phyloP scores from a whole-genome alignment of 2,329 filamentous ascomycete species.

The Sporothrix curviconia region DNA sequence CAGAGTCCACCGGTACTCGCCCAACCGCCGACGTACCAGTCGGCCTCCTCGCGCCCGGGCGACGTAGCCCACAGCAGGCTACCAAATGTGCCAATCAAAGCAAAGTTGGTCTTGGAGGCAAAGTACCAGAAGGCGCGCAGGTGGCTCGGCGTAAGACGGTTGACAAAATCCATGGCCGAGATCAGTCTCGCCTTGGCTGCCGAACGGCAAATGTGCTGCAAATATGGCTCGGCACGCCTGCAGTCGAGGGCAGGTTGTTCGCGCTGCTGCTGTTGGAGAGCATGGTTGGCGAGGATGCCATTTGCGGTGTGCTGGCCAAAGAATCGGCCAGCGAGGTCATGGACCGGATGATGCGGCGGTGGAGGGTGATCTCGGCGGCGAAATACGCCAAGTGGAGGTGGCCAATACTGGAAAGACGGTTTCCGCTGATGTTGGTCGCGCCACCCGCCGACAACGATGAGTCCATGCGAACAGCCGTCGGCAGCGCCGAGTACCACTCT shows the following conservation, averaged over 20 bases:
- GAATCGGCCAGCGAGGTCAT: conserved; percentile 45
- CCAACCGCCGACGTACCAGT: conserved; percentile 81
- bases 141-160: conserved; percentile 79
- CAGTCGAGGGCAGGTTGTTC: conserved; percentile 1
- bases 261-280: conserved; percentile 21
- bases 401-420: conserved; percentile 55
- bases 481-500: conserved; percentile 72
- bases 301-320: conserved; percentile 25
- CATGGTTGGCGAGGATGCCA: conserved; percentile 13
- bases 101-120: conserved; percentile 83
- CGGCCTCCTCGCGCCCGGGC: conserved; percentile 78
- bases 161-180: conserved; percentile 95
- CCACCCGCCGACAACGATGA: conserved; percentile 38
- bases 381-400: conserved; percentile 90
- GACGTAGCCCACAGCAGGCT: conserved; percentile 84
- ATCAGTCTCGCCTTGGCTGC: conserved; percentile 92
- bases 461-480: conserved; percentile 60
- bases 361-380: conserved; percentile 86
- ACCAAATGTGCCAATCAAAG: conserved; percentile 89
- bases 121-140: conserved; percentile 92
- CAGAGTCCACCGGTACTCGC: conserved; percentile 91
- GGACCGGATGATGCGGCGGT: conserved; percentile 82
- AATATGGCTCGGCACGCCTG: conserved; percentile 62
- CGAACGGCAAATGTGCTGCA: conserved; percentile 85
- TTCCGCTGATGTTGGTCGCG: conserved; percentile 33